These are phyloP conservation scores for Xerocomellus intermedius DNA, from an alignment of 768 basidiomycete genomes.

Conservation along the genomic window DNA sequence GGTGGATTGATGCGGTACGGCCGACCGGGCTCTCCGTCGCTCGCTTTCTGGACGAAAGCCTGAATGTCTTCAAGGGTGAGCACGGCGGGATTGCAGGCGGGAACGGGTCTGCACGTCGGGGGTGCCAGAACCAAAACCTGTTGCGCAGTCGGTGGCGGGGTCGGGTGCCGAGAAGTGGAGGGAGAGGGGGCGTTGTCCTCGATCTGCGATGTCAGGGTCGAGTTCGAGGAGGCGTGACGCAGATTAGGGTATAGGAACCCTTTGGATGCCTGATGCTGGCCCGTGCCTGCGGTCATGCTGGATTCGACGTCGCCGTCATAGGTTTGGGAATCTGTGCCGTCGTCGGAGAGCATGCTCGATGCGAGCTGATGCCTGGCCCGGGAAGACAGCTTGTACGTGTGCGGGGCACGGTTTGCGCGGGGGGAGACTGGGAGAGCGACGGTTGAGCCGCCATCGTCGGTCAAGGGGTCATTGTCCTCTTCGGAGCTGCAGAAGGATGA, in stretches of 20 bases:
- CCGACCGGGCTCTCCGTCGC: constrained; percentile 64
- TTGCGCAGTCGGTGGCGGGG: constrained; percentile 26
- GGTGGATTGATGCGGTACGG: constrained; percentile 86
- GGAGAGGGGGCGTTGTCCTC: constrained; percentile 20
- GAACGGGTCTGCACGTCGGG: constrained; percentile 37
- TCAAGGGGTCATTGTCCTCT: constrained; percentile 85
- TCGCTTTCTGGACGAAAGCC: constrained; percentile 69
- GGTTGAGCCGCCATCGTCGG: constrained; percentile 65
- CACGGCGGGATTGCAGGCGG: constrained; percentile 59
- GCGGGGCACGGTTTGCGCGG: constrained; percentile 24
- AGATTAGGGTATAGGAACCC: constrained; percentile 30
- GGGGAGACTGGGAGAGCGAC: constrained; percentile 42
- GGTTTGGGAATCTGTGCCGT: constrained; percentile 79
- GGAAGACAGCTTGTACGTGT: constrained; percentile 22
- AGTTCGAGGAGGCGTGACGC: constrained; percentile 48
- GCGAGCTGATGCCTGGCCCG: constrained; percentile 53
- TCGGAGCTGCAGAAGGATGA: constrained; percentile 55
- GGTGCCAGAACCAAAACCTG: constrained; percentile 39
- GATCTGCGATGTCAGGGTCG: constrained; percentile 49
- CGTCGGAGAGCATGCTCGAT: constrained; percentile 57
- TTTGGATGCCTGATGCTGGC: constrained; percentile 35
- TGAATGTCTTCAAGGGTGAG: constrained; percentile 79
- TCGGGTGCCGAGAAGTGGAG: constrained; percentile 19
- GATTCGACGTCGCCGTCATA: constrained; percentile 91
- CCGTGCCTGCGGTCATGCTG: constrained; percentile 59